Percentiles rank a stretch among this genome's conserved stretches.
Conservation (phyloP, 192 early-diverging fungal species). For the Coemansia sp. region DNA sequence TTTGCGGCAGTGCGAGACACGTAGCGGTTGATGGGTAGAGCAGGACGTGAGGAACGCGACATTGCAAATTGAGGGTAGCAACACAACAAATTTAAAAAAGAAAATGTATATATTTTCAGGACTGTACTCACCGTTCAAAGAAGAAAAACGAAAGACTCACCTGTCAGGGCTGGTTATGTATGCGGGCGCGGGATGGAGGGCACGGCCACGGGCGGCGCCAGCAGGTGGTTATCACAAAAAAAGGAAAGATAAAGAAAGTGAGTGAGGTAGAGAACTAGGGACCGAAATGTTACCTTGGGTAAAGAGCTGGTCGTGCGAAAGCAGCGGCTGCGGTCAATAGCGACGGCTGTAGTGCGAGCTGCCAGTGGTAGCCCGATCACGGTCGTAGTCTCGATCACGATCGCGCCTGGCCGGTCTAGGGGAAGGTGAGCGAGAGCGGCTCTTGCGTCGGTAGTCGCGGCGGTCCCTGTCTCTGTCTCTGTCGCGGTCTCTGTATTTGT, state of each 20-base stretch:
- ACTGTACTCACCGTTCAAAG: too few species aligned
- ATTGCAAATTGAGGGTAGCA: conserved; percentile 10
- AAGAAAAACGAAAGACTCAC: too few species aligned
- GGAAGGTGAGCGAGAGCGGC: conserved; percentile 49
- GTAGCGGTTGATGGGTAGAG: conserved; percentile 28
- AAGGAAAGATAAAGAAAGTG: too few species aligned
- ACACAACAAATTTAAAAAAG: conserved; percentile 1
- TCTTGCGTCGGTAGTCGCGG: conserved; percentile 18
- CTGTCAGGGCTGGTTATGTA: too few species aligned
- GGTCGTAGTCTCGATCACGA: conserved; percentile 29
- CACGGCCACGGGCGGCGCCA: too few species aligned
- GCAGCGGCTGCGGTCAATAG: conserved; percentile 7
- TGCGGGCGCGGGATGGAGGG: too few species aligned
- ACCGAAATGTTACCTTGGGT: too few species aligned
- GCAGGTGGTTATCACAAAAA: too few species aligned
- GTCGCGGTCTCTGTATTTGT: conserved; percentile 13
- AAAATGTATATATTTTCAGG: neutral
- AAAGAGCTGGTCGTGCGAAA: neutral
- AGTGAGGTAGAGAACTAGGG: too few species aligned
- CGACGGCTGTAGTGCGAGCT: conserved; percentile 35
- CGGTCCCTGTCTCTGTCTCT: conserved; percentile 12
- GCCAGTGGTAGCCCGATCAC: too few species aligned
- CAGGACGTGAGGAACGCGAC: conserved; percentile 9
- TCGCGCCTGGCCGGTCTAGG: conserved; percentile 33
- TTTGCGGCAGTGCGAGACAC: conserved; percentile 20